Base-by-base conservation (phyloP, 2,329 filamentous ascomycete genomes). In the Diaporthe citri region DNA sequence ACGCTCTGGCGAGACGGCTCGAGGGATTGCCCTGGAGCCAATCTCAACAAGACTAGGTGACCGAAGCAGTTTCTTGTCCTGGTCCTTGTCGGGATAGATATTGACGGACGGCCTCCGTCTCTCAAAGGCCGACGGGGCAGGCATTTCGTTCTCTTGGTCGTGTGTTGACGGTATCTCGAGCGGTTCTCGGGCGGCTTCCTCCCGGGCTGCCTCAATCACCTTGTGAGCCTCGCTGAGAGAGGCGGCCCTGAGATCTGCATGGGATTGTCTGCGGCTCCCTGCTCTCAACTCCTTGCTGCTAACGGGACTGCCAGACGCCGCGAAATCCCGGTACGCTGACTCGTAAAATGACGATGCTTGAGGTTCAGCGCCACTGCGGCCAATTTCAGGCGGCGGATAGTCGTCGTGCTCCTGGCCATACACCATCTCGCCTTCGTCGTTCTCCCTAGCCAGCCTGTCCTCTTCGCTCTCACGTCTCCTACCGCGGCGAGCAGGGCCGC, bases 91-190 rank as follows among this genome's bases (percentile, higher is more conserved):
- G 25, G 90, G 80, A 43, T 91, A 79, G 43, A 59, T 20, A 17
- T 56, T 70, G 70, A 66, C 31, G 9, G 75, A 75, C 9, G 90
- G 86, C 79, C 92, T 93, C 55, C 88, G 79, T 84, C 84, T 89
- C 81, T 90, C 93, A 83, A 94, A 93, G 0, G 91, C 93, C 36
- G 93, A 90, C 4, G 92, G 92, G 4, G 90, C 88, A 10, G 59
- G 69, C 48, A 75, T 39, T 76, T 97, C 91, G 81, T 98, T 98
- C 82, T 98, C 96, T 82, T 98, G 95, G 79, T 97, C 95, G 76
- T 93, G 89, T 4, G 86, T 85, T 1, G 92, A 90, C 25, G 93
- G 91, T 62, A 94, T 81, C 69, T 90, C 87, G 12, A 89, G 84
- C 9, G 82, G 84, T 64, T 84, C 84, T 56, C 84, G 86, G 79